Conservation (phyloP, 352 stramenopile genomes). For the Phytophthora sojae region DNA sequence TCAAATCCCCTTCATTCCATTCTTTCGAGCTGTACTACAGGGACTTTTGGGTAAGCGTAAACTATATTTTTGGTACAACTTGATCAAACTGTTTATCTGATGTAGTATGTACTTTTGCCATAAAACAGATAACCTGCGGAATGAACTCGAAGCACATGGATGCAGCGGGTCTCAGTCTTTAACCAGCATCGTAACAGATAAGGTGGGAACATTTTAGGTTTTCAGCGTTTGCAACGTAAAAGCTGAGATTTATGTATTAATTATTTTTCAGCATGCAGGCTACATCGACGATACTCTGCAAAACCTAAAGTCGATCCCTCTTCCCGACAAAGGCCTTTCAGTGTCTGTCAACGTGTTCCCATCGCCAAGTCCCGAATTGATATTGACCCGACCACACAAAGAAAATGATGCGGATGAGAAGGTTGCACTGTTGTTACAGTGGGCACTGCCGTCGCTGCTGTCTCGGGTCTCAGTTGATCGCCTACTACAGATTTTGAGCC, state of each 20-base stretch:
- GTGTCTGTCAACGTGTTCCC: slow-evolving; percentile 33
- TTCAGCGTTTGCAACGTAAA: no score
- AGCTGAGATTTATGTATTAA: no score
- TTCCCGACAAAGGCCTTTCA: slow-evolving; percentile 32
- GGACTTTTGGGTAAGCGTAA: slow-evolving; percentile 43
- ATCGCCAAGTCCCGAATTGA: slow-evolving; percentile 16
- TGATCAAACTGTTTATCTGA: background rate
- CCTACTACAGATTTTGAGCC: slow-evolving; percentile 49
- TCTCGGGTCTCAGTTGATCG: slow-evolving; percentile 45
- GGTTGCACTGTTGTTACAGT: slow-evolving; percentile 50
- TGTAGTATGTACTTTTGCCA: background rate
- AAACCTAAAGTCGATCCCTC: slow-evolving; percentile 24
- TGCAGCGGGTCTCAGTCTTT: slow-evolving; percentile 6
- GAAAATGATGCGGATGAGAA: slow-evolving; percentile 51
- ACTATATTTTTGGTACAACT: background rate
- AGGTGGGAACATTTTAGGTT: slow-evolving; percentile 32
- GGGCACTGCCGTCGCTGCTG: slow-evolving; percentile 51
- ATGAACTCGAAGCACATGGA: slow-evolving; percentile 20
- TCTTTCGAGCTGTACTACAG: slow-evolving; percentile 46
- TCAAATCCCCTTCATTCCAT: slow-evolving; percentile 51
- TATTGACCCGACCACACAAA: slow-evolving; percentile 38
- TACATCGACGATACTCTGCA: slow-evolving; percentile 45
- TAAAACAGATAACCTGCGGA: slow-evolving; percentile 28
- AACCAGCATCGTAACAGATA: slow-evolving; percentile 53
- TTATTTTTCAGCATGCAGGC: slow-evolving; percentile 41